Evolutionary conservation across 345 rosid genomes (phyloP).

Genomic region (Corchorus capsularis): DNA sequence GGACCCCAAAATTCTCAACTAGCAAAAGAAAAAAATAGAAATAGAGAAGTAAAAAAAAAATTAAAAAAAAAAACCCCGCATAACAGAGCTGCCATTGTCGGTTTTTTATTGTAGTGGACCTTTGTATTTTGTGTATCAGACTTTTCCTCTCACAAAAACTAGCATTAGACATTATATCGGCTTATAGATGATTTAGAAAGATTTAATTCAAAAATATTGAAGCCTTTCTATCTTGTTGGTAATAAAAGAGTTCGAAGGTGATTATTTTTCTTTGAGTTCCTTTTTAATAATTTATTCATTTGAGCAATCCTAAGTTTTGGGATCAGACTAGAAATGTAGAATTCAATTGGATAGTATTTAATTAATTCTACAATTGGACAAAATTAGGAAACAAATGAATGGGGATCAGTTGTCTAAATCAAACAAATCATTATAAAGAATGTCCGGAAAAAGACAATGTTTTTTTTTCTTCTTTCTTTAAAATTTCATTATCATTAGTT

Average conservation of each 20-base stretch:
- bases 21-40: too few relatives aligned
- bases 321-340: too few relatives aligned
- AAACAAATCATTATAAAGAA: slow-evolving; percentile 11
- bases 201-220: neutral
- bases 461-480: neutral
- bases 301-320: neutral
- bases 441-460: neutral
- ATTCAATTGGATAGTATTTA: too few relatives aligned
- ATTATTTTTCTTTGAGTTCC: neutral
- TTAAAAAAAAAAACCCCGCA: neutral
- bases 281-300: neutral
- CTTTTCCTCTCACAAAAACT: neutral
- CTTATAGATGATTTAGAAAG: neutral
- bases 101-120: slow-evolving; percentile 20
- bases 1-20: neutral
- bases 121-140: too few relatives aligned
- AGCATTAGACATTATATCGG: neutral
- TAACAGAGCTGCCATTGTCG: neutral
- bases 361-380: too few relatives aligned
- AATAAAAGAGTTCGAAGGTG: neutral
- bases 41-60: too few relatives aligned
- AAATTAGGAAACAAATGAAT: neutral
- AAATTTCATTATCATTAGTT: neutral
- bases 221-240: neutral
- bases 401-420: neutral